A percentile compares a stretch with the other conserved stretches of the same genome.
Conservation (phyloP, 225 moss, liverwort and hornwort species). For the Climacium dendroides region DNA sequence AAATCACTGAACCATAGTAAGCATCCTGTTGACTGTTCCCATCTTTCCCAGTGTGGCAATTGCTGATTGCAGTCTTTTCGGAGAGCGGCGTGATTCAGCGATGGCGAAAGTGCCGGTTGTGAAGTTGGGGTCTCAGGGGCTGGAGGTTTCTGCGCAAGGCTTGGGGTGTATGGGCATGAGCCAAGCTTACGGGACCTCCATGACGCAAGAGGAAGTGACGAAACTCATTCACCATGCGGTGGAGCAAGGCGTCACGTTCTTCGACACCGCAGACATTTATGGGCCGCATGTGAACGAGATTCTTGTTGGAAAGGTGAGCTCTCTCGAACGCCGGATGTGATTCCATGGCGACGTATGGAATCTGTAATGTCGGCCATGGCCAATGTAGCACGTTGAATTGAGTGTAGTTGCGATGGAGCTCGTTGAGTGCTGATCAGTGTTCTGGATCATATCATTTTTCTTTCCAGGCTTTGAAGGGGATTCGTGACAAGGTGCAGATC, state of each 20-base stretch:
- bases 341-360: not conserved
- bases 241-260: constrained; percentile 12
- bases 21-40: not conserved
- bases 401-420: not conserved
- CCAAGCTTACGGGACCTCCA: not conserved
- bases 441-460: too few relatives aligned
- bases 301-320: not conserved
- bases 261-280: constrained; percentile 16
- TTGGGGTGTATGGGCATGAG: constrained; percentile 37
- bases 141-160: constrained; percentile 18
- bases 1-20: too few relatives aligned
- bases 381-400: not conserved
- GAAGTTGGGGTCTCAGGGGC: constrained; percentile 11
- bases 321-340: not conserved
- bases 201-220: not conserved
- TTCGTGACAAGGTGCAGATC: not conserved
- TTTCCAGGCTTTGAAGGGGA: not conserved
- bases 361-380: not conserved
- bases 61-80: not conserved
- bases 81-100: not conserved
- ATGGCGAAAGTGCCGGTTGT: constrained; percentile 1
- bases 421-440: not conserved
- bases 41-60: not conserved
- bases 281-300: constrained; percentile 1
- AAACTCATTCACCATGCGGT: constrained; percentile 8